Evolutionary conservation across 2,329 filamentous ascomycete genomes (phyloP).

Genomic region (Colletotrichum plurivorum): DNA sequence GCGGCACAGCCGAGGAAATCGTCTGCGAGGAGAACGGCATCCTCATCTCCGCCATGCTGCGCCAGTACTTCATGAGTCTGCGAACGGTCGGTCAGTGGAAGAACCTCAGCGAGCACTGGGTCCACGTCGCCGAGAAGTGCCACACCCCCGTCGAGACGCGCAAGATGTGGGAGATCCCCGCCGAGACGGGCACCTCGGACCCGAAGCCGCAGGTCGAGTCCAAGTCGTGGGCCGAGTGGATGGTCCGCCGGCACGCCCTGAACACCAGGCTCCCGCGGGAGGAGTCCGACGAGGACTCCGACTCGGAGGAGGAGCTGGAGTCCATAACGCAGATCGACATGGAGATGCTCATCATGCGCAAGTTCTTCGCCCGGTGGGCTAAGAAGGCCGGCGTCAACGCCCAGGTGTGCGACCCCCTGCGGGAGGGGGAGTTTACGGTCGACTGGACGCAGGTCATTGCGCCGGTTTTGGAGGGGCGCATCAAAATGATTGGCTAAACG

Average conservation of each 20-base stretch:
- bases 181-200: slow-evolving; percentile 36
- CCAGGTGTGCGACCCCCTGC: slow-evolving; percentile 66
- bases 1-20: slow-evolving; percentile 82
- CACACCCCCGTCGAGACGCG: slow-evolving; percentile 64
- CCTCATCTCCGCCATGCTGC: slow-evolving; percentile 86
- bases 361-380: slow-evolving; percentile 82
- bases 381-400: slow-evolving; percentile 74
- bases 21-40: slow-evolving; percentile 90
- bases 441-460: slow-evolving; percentile 87
- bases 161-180: slow-evolving; percentile 50
- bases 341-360: slow-evolving; percentile 76
- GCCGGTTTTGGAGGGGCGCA: slow-evolving; percentile 83
- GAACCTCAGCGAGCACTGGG: slow-evolving; percentile 80
- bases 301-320: slow-evolving; percentile 52
- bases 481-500: slow-evolving; percentile 60
- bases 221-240: slow-evolving; percentile 54
- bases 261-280: slow-evolving; percentile 51
- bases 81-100: slow-evolving; percentile 87
- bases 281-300: slow-evolving; percentile 58
- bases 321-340: slow-evolving; percentile 62
- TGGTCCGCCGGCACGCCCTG: slow-evolving; percentile 52
- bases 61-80: slow-evolving; percentile 92
- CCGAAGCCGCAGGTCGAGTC: slow-evolving; percentile 41
- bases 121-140: slow-evolving; percentile 73
- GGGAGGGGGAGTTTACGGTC: slow-evolving; percentile 71